Evolutionary conservation across 805 yeast species (phyloP).

Genomic region (Limtongia smithiae): DNA sequence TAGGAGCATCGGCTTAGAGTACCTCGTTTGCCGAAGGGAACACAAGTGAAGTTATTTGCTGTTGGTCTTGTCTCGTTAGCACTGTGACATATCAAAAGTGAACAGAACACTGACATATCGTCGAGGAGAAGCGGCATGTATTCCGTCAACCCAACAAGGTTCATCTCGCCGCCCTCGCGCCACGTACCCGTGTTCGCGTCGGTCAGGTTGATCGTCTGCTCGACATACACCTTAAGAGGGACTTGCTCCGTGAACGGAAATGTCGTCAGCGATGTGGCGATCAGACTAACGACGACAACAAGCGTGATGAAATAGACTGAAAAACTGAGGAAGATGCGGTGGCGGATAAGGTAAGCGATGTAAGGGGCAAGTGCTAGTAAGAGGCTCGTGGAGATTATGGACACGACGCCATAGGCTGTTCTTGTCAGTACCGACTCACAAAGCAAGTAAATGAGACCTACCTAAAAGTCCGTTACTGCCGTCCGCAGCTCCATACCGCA

Average conservation of each 20-base stretch:
- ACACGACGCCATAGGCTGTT: slow-evolving; percentile 1
- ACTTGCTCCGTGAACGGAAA: slow-evolving; percentile 13
- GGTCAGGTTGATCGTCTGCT: slow-evolving; percentile 16
- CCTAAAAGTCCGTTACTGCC: slow-evolving; percentile 14
- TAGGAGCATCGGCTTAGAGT: slow-evolving; percentile 14
- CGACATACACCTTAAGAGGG: slow-evolving; percentile 21
- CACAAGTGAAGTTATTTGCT: background rate
- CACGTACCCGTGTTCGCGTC: slow-evolving; percentile 3
- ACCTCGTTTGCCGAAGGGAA: slow-evolving; percentile 3
- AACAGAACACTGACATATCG: slow-evolving; percentile 10
- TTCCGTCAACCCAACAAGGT: slow-evolving; percentile 10
- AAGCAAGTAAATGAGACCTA: background rate
- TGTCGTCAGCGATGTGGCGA: slow-evolving; percentile 3
- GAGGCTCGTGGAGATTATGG: too few species aligned
- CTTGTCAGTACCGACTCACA: background rate
- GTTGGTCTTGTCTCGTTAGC: too few species aligned
- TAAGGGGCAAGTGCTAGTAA: too few species aligned
- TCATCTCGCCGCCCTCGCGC: slow-evolving; percentile 9
- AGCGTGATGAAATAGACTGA: background rate
- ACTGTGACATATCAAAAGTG: too few species aligned
- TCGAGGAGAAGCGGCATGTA: slow-evolving; percentile 6
- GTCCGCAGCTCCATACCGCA: slow-evolving; percentile 19
- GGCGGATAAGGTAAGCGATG: slow-evolving; percentile 9
- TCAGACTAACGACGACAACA: background rate
- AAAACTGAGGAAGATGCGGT: background rate